Percentiles rank a stretch among this genome's conserved stretches.
phyloP scores from a whole-genome alignment of 2,329 filamentous ascomycete genomes.

The Penicillium sp. region DNA sequence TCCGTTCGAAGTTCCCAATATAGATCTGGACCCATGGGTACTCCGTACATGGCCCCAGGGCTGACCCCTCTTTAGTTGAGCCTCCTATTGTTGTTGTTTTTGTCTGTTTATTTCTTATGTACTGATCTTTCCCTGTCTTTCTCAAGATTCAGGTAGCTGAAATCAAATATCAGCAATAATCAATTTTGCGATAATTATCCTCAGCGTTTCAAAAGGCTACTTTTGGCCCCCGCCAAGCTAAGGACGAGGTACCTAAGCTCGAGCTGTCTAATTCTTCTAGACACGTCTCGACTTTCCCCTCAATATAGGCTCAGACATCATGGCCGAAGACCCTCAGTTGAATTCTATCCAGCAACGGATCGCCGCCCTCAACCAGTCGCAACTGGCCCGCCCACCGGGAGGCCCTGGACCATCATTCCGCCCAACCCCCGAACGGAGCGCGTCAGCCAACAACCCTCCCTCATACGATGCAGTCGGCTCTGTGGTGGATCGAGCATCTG shows the following conservation, averaged over 20 bases:
- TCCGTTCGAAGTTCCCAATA: not conserved
- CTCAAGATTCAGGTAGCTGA: not conserved
- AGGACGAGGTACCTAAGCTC: slow-evolving; percentile 18
- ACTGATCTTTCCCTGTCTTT: not conserved
- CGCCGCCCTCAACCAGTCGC: slow-evolving; percentile 46
- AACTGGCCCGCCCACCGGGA: slow-evolving; percentile 38
- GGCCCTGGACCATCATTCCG: slow-evolving; percentile 28
- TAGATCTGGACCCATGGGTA: slow-evolving; percentile 16
- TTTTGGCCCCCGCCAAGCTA: slow-evolving; percentile 24
- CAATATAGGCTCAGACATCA: slow-evolving; percentile 15
- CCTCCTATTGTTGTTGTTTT: not conserved
- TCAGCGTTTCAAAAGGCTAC: slow-evolving; percentile 3
- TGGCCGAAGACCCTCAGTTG: slow-evolving; percentile 46
- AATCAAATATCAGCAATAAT: not conserved
- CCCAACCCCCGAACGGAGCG: slow-evolving; percentile 28
- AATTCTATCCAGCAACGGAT: slow-evolving; percentile 49
- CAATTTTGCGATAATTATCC: not conserved
- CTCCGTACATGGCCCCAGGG: not conserved
- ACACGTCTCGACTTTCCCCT: not conserved
- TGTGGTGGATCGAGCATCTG: slow-evolving; percentile 22
- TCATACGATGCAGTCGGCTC: slow-evolving; percentile 34
- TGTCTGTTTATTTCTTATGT: not conserved
- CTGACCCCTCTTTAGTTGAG: slow-evolving; percentile 2
- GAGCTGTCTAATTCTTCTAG: slow-evolving; percentile 15
- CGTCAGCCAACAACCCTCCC: slow-evolving; percentile 39